Evolutionary conservation across 2,329 filamentous ascomycete genomes (phyloP), one percentile per base, ranked within the genome.

Genomic region (Orbilia brochopaga): DNA sequence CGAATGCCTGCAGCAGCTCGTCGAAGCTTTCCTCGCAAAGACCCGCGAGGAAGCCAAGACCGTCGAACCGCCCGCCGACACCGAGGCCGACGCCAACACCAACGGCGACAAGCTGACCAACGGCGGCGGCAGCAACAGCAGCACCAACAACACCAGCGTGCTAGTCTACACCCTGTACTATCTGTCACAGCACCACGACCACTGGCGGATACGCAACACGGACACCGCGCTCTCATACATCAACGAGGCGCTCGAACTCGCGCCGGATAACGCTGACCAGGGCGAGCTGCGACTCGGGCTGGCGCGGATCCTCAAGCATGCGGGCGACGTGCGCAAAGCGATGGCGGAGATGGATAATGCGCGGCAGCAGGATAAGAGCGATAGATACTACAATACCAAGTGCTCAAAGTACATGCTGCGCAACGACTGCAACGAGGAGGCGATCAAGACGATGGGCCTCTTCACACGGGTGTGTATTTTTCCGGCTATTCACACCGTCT

Each of bases 301-400:
- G 81, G 94, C 95, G 3, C 87, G 95, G 77, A 94, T 97, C 84
- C 89, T 88, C 81, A 99, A 99, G 83, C 92, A 99, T 79, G 83
- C 85, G 56, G 94, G 93, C 23, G 87, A 97, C 77, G 81, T 88
- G 4, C 82, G 85, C 75, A 90, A 90, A 80, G 94, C 95, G 0
- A 86, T 92, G 0, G 89, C 92, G 77, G 85, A 87, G 46, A 97
- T 99, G 91, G 90, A 97, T 76, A 83, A 88, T 75, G 94, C 94
- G 0, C 87, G 94, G 58, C 85, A 87, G 74, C 84, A 97, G 73
- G 95, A 99, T 78, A 86, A 90, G 75, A 91, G 89, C 81, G 94
- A 99, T 78, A 88, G 94, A 50, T 96, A 97, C 79, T 97, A 97
- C 83, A 99, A 99, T 83, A 95, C 92, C 74, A 99, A 99, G 82